A percentile compares a stretch with the other conserved stretches of the same genome.
Conservation (phyloP, 192 early-diverging fungal genomes). For the Entomortierella lignicola region DNA sequence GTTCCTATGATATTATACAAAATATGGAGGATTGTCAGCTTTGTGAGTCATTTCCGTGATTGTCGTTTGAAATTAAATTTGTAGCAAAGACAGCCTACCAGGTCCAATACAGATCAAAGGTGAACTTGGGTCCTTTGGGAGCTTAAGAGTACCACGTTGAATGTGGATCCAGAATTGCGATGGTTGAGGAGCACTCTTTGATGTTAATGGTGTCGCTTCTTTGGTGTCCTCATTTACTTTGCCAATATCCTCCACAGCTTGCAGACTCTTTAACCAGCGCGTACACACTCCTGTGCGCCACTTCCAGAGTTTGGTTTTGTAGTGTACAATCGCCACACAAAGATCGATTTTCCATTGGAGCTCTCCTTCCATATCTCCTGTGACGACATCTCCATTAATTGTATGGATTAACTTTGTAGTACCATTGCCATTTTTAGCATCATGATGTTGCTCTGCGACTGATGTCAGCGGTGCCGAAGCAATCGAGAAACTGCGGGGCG, state of each 20-base stretch:
- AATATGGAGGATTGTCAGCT: no score
- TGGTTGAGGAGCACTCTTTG: background rate
- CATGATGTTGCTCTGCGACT: constrained; percentile 34
- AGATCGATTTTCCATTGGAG: constrained; percentile 70
- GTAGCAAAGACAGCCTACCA: constrained; percentile 48
- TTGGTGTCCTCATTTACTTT: background rate
- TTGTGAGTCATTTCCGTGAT: no score
- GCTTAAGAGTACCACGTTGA: constrained; percentile 72
- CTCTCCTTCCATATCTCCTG: constrained; percentile 20
- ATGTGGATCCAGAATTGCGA: constrained; percentile 60
- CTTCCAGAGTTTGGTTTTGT: constrained; percentile 80
- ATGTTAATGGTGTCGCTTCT: background rate
- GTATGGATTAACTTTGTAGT: constrained; percentile 2
- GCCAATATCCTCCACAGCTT: constrained; percentile 4
- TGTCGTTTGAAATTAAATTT: no score
- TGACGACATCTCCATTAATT: constrained; percentile 17
- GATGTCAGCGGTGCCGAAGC: constrained; percentile 67
- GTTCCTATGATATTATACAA: constrained; percentile 73
- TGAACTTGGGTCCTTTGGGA: constrained; percentile 63
- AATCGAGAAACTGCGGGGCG: constrained; percentile 89
- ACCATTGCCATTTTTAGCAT: background rate
- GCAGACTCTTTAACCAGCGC: constrained; percentile 65
- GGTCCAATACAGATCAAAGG: constrained; percentile 89
- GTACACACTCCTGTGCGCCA: constrained; percentile 87
- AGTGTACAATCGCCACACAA: constrained; percentile 87